phyloP scores from a whole-genome alignment of 495 filamentous ascomycete species.

The Xylaria nigripes region DNA sequence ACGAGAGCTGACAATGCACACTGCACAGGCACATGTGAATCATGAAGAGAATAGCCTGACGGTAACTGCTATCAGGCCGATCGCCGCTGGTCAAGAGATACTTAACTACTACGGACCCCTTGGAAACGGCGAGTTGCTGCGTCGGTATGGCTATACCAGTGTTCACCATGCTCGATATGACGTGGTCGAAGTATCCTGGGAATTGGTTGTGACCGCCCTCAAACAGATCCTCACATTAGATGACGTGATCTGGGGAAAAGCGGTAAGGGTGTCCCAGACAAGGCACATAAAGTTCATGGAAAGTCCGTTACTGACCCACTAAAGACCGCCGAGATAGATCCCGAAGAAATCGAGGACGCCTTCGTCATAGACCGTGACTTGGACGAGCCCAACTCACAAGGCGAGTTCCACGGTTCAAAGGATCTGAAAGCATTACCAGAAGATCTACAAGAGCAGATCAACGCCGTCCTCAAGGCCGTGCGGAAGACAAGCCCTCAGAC shows the following conservation, averaged over 20 bases:
- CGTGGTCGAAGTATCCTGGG: conserved; percentile 66
- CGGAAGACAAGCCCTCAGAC: conserved; percentile 31
- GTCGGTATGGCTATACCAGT: conserved; percentile 85
- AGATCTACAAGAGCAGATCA: conserved; percentile 32
- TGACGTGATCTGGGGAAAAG: conserved; percentile 36
- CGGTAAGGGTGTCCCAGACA: conserved; percentile 26
- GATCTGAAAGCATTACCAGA: conserved; percentile 28
- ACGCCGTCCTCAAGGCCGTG: conserved; percentile 33
- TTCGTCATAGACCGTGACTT: conserved; percentile 39
- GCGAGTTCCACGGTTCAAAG: conserved; percentile 23
- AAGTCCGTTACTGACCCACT: conserved; percentile 7
- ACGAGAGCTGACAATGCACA: conserved; percentile 17
- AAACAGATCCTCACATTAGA: conserved; percentile 35
- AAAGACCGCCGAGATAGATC: conserved; percentile 19
- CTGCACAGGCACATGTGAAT: conserved; percentile 54
- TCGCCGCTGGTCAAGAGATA: conserved; percentile 67
- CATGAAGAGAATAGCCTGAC: conserved; percentile 57
- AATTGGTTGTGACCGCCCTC: conserved; percentile 39
- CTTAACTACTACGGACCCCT: conserved; percentile 89
- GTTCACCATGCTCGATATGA: conserved; percentile 67
- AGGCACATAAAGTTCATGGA: neutral
- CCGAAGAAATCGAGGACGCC: conserved; percentile 35
- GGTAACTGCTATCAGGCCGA: conserved; percentile 58
- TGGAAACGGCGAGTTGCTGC: conserved; percentile 70
- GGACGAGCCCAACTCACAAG: conserved; percentile 32